Evolutionary conservation across 768 basidiomycete species (phyloP), one percentile per base, ranked within the genome.

Genomic region (Tremella yokohamensis): DNA sequence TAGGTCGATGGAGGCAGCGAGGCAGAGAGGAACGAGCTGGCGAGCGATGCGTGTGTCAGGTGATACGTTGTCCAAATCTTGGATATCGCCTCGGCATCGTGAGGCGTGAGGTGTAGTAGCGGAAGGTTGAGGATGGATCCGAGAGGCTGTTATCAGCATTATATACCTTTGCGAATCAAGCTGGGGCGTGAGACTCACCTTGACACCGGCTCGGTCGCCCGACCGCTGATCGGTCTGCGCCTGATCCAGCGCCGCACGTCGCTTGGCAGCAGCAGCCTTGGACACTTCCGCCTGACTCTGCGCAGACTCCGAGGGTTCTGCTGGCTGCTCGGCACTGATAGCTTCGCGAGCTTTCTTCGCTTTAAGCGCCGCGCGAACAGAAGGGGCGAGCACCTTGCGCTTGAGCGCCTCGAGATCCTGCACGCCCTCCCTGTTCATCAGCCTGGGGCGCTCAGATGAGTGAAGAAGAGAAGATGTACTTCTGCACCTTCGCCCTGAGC

Each of bases 51-150:
- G 26, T 88, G 85, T 3, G 87, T 84, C 13, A 84, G 82, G 73
- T 98, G 93, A 70, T 93, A 97, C 0, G 88, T 82, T 2, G 84
- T 88, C 94, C 94, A 98, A 0, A 97, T 81, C 0, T 85, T 82
- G 2, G 86, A 82, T 66, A 99, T 82, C 70, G 89, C 87, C 9
- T 83, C 82, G 4, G 84, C 55, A 1, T 87, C 85, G 72, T 90
- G 88, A 0, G 87, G 83, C 9, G 82, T 82, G 22, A 82, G 79
- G 56, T 88, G 68, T 20, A 93, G 77, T 53, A 84, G 83, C 18
- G 84, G 78, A 12, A 93, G 74, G 75, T 96, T 91, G 65, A 97
- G 79, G 60, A 96, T 86, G 8, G 82, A 84, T 2, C 85, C 83
- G 19, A 98, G 81, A 9, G 91, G 86, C 94, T 97, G 67, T 18